A percentile compares a stretch with the other conserved stretches of the same genome.
These are phyloP conservation scores for Potentilla sterilis DNA, from an alignment of 306 rosid species.

Conservation along the genomic window DNA sequence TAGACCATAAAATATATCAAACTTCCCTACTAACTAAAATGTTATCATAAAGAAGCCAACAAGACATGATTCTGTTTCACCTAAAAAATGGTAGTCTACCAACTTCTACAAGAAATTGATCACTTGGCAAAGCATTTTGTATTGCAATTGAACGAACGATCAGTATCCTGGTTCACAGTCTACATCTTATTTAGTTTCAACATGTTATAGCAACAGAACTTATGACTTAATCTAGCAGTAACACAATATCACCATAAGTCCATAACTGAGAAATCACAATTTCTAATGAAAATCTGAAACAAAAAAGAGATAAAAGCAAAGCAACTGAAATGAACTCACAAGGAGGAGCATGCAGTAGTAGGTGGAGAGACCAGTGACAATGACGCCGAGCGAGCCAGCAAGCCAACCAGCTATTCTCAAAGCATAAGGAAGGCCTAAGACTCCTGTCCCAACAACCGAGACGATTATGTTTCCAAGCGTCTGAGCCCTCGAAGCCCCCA, in stretches of 20 bases:
- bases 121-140: background rate
- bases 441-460: constrained; percentile 80
- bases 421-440: constrained; percentile 82
- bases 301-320: background rate
- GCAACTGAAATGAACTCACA: constrained; percentile 40
- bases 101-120: background rate
- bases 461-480: constrained; percentile 77
- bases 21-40: background rate
- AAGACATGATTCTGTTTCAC: background rate
- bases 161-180: background rate
- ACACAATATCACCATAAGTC: background rate
- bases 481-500: constrained; percentile 50
- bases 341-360: constrained; percentile 90
- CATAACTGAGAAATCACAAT: background rate
- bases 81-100: background rate
- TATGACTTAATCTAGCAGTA: background rate
- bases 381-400: constrained; percentile 68
- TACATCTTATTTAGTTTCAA: background rate
- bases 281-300: background rate
- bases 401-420: constrained; percentile 79
- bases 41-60: background rate
- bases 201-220: background rate
- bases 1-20: background rate
- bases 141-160: background rate
- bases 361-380: constrained; percentile 53